phyloP scores from a whole-genome alignment of 805 yeast genomes.

The Sugiyamaella smithiae region DNA sequence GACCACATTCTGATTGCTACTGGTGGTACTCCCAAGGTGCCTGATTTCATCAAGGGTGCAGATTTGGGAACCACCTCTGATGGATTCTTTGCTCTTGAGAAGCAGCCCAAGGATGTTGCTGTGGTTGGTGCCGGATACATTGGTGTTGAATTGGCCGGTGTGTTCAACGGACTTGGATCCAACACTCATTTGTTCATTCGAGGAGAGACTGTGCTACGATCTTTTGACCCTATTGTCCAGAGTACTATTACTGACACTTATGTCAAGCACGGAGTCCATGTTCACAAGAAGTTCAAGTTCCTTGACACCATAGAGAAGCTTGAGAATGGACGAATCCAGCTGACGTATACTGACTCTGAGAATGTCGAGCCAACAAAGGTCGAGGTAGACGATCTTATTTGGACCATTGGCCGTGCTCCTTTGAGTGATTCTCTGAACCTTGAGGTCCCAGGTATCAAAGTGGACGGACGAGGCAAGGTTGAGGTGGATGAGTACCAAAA shows the following conservation, averaged over 20 bases:
- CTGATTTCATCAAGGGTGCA: conserved; percentile 70
- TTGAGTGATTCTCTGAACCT: conserved; percentile 64
- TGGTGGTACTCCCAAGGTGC: conserved; percentile 82
- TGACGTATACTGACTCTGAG: conserved; percentile 39
- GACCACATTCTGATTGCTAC: conserved; percentile 86
- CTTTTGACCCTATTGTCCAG: conserved; percentile 81
- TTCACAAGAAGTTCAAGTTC: conserved; percentile 65
- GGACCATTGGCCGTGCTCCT: conserved; percentile 94
- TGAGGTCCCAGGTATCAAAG: conserved; percentile 69
- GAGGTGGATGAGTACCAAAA: conserved; percentile 85
- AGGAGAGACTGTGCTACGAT: conserved; percentile 85
- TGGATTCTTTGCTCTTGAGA: conserved; percentile 78
- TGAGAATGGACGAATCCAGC: conserved; percentile 47
- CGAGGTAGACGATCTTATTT: conserved; percentile 77
- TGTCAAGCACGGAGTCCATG: conserved; percentile 72
- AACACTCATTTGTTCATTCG: conserved; percentile 86
- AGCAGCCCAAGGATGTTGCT: conserved; percentile 89
- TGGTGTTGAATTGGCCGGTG: conserved; percentile 94
- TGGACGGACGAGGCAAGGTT: conserved; percentile 59
- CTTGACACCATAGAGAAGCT: conserved; percentile 38
- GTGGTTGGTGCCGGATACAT: conserved; percentile 98
- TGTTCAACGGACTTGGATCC: conserved; percentile 82
- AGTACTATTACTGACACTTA: conserved; percentile 77
- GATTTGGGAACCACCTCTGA: conserved; percentile 85
- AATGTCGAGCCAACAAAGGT: conserved; percentile 41